Conservation (phyloP, 805 yeast species). For the Limtongozyma cylindracea region DNA sequence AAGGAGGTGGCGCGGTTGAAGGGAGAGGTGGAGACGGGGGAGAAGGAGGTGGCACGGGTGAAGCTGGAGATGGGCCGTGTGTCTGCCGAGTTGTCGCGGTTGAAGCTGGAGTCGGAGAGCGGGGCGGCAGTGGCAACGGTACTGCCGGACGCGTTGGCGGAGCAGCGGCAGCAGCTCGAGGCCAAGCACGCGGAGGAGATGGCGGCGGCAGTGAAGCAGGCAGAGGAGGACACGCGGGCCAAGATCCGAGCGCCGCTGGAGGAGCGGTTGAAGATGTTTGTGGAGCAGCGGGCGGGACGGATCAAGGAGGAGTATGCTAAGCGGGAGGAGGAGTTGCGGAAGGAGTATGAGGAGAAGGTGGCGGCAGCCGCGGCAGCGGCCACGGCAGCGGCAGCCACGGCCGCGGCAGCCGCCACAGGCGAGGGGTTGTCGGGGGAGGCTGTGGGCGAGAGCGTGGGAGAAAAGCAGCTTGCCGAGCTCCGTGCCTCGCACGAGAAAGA, state of each 20-base stretch:
- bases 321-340: slow-evolving; percentile 5
- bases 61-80: not conserved
- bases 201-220: slow-evolving; percentile 2
- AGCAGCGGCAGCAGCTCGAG: not conserved
- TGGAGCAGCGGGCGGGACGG: not conserved
- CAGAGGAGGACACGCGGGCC: slow-evolving; percentile 1
- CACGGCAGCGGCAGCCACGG: no score
- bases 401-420: no score
- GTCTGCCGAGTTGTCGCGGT: no score
- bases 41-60: not conserved
- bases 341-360: slow-evolving; percentile 9
- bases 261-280: not conserved
- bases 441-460: not conserved
- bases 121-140: slow-evolving; percentile 1
- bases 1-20: not conserved
- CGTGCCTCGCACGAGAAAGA: not conserved
- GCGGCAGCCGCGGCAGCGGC: slow-evolving; percentile 1
- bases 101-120: not conserved
- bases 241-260: slow-evolving; percentile 2
- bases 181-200: not conserved
- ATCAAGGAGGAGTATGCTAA: slow-evolving; percentile 3
- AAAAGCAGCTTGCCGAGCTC: not conserved
- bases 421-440: no score
- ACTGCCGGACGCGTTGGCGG: slow-evolving; percentile 2
- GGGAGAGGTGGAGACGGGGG: not conserved